Base-by-base conservation (phyloP, 768 basidiomycete genomes). In the Tulasnella calospora region DNA sequence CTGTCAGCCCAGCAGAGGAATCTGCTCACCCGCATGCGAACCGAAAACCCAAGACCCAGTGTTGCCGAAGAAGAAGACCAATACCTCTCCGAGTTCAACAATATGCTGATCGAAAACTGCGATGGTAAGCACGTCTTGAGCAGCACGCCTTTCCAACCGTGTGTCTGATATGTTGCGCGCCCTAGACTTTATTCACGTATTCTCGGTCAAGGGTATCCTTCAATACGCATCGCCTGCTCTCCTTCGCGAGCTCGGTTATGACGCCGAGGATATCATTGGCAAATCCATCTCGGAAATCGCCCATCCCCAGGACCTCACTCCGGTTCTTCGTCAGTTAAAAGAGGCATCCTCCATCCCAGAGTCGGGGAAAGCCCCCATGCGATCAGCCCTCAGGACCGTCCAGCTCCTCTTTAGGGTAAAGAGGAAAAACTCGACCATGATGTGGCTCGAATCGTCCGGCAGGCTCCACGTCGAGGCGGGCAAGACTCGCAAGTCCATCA, bases 361-460 rank as follows among this genome's bases (percentile, higher is more conserved):
- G 27, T 30, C 67, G 38, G 71, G 44, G 46, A 41, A 78, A 79
- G 72, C 80, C 36, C 81, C 51, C 15, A 67, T 79, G 27, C 30
- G 69, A 36, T 77, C 71, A 35, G 40, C 75, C 40, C 90, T 90
- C 1, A 88, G 90, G 74, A 85, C 88, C 0, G 94, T 98, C 61
- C 92, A 95, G 83, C 86, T 98, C 17, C 88, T 98, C 47, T 98
- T 95, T 86, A 88, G 97, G 3, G 93, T 94, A 10, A 87, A 88
- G 40, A 89, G 92, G 9, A 94, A 93, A 83, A 81, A 84, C 70
- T 86, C 86, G 1, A 81, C 81, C 1, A 96, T 92, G 84, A 88
- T 95, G 27, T 99, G 97, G 97, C 87, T 99, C 21, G 95, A 98
- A 83, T 92, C 91, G 73, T 87, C 92, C n/a, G 97, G 97, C 0